phyloP scores from a whole-genome alignment of 164 flowering plant species.

The Pachysandra terminalis region DNA sequence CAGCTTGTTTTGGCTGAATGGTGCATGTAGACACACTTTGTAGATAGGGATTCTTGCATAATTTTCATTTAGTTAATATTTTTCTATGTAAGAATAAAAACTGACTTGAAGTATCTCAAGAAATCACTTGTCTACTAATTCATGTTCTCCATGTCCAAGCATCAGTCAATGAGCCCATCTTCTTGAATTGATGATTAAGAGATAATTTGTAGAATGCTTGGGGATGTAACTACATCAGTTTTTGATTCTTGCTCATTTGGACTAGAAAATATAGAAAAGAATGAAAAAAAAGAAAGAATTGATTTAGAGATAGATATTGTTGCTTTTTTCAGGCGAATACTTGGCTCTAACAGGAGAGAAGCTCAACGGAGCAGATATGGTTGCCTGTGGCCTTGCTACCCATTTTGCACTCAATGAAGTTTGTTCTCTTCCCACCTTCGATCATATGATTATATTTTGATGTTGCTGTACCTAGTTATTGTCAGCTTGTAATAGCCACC shows the following conservation, averaged over 20 bases:
- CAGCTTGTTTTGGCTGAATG: no score
- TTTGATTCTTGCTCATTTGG: background rate
- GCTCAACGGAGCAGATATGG: constrained; percentile 91
- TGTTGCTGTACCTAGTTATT: background rate
- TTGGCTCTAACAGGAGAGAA: constrained; percentile 91
- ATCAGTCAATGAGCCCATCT: no score
- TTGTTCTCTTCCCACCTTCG: constrained; percentile 19
- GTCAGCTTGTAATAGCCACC: constrained; percentile 7
- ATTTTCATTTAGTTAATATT: no score
- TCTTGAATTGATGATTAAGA: no score
- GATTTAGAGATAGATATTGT: background rate
- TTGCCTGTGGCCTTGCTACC: constrained; percentile 89
- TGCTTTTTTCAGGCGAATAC: constrained; percentile 67
- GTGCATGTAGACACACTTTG: no score
- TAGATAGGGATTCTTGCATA: no score
- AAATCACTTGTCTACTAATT: no score
- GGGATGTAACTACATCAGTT: no score
- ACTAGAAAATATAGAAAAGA: background rate
- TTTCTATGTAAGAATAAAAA: no score
- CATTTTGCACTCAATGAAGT: constrained; percentile 73
- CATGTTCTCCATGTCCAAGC: no score
- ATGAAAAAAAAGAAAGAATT: background rate
- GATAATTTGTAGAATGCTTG: no score
- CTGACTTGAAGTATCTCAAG: no score
- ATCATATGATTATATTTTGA: background rate